Conservation (phyloP, 2,329 filamentous ascomycete genomes). For the Ophiostoma fasciatum region DNA sequence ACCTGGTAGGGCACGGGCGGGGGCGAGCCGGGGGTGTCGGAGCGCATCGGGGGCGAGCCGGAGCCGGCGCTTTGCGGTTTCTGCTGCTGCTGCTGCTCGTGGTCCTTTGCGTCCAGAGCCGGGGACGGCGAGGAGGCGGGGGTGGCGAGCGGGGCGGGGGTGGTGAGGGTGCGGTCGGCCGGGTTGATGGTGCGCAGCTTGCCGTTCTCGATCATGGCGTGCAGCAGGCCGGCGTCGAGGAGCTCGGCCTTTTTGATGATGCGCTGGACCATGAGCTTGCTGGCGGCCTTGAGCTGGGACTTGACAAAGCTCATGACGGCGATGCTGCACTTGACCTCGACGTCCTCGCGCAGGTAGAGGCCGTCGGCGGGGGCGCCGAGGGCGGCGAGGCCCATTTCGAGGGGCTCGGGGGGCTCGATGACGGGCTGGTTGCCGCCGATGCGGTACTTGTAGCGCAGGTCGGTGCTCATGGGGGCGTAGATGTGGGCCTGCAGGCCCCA, state of each 20-base stretch:
- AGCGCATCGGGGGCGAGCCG: slow-evolving; percentile 1
- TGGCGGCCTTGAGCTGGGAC: slow-evolving; percentile 49
- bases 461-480: slow-evolving; percentile 51
- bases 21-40: slow-evolving; percentile 11
- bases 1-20: slow-evolving; percentile 25
- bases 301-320: slow-evolving; percentile 51
- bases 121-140: slow-evolving; percentile 14
- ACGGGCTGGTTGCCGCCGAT: slow-evolving; percentile 56
- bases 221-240: slow-evolving; percentile 48
- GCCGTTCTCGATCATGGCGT: slow-evolving; percentile 53
- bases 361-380: slow-evolving; percentile 49
- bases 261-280: slow-evolving; percentile 51
- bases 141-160: not conserved
- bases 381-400: slow-evolving; percentile 43
- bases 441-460: slow-evolving; percentile 53
- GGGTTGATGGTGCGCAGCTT: slow-evolving; percentile 44
- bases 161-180: slow-evolving; percentile 29
- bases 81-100: slow-evolving; percentile 10
- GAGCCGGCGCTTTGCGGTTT: no score
- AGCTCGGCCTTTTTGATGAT: slow-evolving; percentile 59
- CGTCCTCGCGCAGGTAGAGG: slow-evolving; percentile 53
- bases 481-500: slow-evolving; percentile 60
- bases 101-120: not conserved
- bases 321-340: slow-evolving; percentile 56
- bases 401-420: slow-evolving; percentile 42